A percentile compares a stretch with the other conserved stretches of the same genome.
Conservation (phyloP, 129 eudicot species). For the Lactuca saligna region DNA sequence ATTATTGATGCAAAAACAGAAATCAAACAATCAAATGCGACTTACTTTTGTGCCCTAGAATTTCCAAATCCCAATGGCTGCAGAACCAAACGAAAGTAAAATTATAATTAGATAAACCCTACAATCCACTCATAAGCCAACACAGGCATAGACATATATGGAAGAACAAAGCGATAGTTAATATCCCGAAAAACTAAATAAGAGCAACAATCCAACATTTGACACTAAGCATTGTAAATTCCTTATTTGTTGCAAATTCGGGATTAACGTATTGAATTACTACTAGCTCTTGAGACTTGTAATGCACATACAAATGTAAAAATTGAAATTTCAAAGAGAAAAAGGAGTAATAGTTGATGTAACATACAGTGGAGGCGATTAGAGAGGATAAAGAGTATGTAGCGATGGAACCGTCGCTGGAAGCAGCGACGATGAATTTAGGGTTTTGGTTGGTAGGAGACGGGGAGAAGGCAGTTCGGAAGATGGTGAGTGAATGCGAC, state of each 20-base stretch:
- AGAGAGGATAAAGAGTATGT: conserved; percentile 66
- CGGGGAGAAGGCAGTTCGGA: conserved; percentile 74
- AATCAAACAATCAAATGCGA: neutral
- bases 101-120: too few relatives aligned
- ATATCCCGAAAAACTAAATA: too few relatives aligned
- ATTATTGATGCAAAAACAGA: neutral
- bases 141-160: too few relatives aligned
- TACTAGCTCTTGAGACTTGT: neutral
- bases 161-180: too few relatives aligned
- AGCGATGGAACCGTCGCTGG: conserved; percentile 77
- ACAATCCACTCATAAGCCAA: too few relatives aligned
- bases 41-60: conserved; percentile 57
- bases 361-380: conserved; percentile 51
- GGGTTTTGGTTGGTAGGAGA: conserved; percentile 43
- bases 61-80: conserved; percentile 43
- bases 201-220: neutral
- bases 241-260: neutral
- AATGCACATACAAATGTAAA: neutral
- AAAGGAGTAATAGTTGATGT: neutral
- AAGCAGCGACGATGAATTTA: conserved; percentile 70
- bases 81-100: neutral
- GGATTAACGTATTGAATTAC: neutral
- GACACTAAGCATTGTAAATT: neutral
- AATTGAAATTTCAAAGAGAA: neutral
- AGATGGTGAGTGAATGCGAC: conserved; percentile 58